These are phyloP conservation scores for Lithocarpus polystachyus DNA, from an alignment of 306 rosid species.

Conservation along the genomic window DNA sequence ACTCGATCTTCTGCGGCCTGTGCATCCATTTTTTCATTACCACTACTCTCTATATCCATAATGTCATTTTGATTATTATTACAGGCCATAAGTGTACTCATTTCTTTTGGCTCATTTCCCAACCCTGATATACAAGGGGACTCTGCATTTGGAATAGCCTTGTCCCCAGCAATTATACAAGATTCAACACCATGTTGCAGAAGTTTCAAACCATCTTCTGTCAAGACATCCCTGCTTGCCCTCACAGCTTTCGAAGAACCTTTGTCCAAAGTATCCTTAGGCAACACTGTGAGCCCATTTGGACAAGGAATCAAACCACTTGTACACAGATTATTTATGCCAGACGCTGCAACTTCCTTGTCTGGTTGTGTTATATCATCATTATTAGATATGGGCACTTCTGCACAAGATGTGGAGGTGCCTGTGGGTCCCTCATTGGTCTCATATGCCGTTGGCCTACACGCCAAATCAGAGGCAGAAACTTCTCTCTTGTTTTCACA, in stretches of 20 bases:
- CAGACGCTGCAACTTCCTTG: constrained; percentile 27
- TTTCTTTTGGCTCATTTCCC: constrained; percentile 37
- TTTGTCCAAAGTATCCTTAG: constrained; percentile 25
- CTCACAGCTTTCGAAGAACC: constrained; percentile 33
- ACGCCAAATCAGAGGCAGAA: constrained; percentile 20
- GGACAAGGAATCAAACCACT: constrained; percentile 33
- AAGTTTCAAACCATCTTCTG: constrained; percentile 35
- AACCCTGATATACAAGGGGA: constrained; percentile 25
- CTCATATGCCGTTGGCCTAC: constrained; percentile 28
- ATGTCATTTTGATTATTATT: constrained; percentile 33
- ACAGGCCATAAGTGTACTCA: constrained; percentile 22
- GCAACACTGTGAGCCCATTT: constrained; percentile 30
- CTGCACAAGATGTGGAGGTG: constrained; percentile 32
- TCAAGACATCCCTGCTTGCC: constrained; percentile 27
- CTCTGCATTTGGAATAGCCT: constrained; percentile 29
- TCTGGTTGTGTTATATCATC: constrained; percentile 35
- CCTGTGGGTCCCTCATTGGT: constrained; percentile 29
- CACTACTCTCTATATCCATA: constrained; percentile 29
- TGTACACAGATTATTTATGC: constrained; percentile 18
- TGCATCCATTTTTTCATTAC: constrained; percentile 31
- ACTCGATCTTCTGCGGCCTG: constrained; percentile 33
- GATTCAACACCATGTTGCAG: constrained; percentile 28
- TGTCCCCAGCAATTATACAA: constrained; percentile 28
- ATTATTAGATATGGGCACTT: constrained; percentile 31
- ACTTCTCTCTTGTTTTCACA: constrained; percentile 42